phyloP scores from a whole-genome alignment of 2,329 filamentous ascomycete genomes.

The Aphanoascus verrucosus region DNA sequence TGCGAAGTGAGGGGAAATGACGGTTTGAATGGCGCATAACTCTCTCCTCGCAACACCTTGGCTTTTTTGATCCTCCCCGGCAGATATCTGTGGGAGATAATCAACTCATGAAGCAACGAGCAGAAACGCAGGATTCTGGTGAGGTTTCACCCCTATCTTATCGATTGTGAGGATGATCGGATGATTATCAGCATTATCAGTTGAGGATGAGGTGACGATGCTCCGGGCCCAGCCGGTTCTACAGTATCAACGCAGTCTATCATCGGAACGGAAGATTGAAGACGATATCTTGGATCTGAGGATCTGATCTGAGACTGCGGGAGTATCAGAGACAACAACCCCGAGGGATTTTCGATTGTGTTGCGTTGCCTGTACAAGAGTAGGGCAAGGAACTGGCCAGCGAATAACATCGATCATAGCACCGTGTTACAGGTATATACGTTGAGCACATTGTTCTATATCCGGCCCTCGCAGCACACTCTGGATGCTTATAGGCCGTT shows the following conservation, averaged over 20 bases:
- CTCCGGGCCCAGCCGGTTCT: background rate
- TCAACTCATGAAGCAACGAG: too few relatives aligned
- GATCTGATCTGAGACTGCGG: constrained; percentile 6
- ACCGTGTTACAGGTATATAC: too few relatives aligned
- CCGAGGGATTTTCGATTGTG: background rate
- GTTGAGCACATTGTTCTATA: background rate
- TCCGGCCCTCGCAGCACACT: background rate
- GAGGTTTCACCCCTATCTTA: too few relatives aligned
- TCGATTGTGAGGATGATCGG: background rate
- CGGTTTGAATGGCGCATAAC: background rate
- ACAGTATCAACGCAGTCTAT: background rate
- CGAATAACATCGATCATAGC: too few relatives aligned
- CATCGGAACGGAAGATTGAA: background rate
- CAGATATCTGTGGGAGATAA: too few relatives aligned
- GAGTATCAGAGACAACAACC: constrained; percentile 3
- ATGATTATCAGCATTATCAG: background rate
- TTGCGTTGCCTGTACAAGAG: background rate
- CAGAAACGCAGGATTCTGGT: too few relatives aligned
- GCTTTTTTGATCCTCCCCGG: too few relatives aligned
- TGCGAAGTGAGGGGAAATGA: background rate
- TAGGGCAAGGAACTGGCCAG: background rate
- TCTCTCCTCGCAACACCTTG: too few relatives aligned
- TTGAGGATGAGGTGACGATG: background rate
- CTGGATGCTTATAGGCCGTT: background rate
- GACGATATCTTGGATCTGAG: background rate